A percentile compares a stretch with the other conserved stretches of the same genome.
Conservation (phyloP, 805 yeast genomes). For the Millerozyma miso region DNA sequence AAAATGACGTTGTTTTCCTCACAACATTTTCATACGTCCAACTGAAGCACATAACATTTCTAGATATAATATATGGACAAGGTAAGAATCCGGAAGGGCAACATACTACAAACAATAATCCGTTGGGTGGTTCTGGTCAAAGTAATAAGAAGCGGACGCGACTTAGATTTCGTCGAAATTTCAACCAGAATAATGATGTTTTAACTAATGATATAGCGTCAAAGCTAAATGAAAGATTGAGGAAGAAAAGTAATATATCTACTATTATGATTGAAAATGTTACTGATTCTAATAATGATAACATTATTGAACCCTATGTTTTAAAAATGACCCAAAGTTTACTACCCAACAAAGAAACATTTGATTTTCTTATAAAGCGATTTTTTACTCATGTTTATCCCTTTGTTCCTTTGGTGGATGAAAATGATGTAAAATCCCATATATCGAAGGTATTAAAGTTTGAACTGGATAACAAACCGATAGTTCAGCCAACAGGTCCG, state of each 20-base stretch:
- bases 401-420: constrained; percentile 26
- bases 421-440: constrained; percentile 17
- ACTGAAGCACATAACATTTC: neutral
- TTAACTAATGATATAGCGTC: neutral
- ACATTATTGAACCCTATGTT: neutral
- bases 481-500: neutral
- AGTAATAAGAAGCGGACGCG: neutral
- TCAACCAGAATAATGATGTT: neutral
- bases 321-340: constrained; percentile 11
- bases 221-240: neutral
- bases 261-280: neutral
- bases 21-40: constrained; percentile 31
- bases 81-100: neutral
- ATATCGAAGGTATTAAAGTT: constrained; percentile 9
- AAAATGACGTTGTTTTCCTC: constrained; percentile 30
- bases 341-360: constrained; percentile 20
- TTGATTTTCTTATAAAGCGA: constrained; percentile 23
- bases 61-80: neutral
- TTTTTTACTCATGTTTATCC: constrained; percentile 25
- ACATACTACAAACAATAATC: neutral
- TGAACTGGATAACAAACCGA: neutral
- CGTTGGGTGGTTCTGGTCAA: neutral
- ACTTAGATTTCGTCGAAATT: neutral
- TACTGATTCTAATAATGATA: neutral
- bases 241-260: neutral